Conservation (phyloP, 768 basidiomycete species). For the Boletus patriciae region DNA sequence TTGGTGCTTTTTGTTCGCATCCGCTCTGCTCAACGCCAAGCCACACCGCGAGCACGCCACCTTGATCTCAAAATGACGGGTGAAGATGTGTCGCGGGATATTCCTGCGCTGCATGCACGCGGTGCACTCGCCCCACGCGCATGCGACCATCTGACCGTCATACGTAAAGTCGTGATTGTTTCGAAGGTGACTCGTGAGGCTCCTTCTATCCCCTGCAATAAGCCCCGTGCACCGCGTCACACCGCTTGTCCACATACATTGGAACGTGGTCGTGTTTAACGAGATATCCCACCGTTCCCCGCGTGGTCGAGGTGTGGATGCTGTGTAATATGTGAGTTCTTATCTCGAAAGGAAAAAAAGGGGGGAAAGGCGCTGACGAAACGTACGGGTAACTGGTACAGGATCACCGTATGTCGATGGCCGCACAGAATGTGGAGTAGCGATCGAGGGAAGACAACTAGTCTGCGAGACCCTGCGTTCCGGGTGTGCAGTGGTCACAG, state of each 20-base stretch:
- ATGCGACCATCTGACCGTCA: slow-evolving; percentile 13
- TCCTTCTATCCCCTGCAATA: slow-evolving; percentile 19
- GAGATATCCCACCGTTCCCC: slow-evolving; percentile 9
- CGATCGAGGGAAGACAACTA: background rate
- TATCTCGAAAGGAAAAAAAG: background rate
- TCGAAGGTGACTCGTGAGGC: slow-evolving; percentile 22
- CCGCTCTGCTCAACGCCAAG: slow-evolving; percentile 20
- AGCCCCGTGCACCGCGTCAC: slow-evolving; percentile 11
- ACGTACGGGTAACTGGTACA: slow-evolving; percentile 16
- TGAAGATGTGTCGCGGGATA: slow-evolving; percentile 26
- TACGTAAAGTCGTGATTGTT: slow-evolving; percentile 20
- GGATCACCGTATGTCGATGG: background rate
- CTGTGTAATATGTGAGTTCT: slow-evolving; percentile 15
- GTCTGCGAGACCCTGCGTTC: background rate
- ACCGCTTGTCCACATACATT: slow-evolving; percentile 21
- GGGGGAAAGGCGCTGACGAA: too few species aligned
- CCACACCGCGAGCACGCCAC: slow-evolving; percentile 17
- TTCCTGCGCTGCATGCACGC: slow-evolving; percentile 25
- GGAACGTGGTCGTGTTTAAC: slow-evolving; percentile 10
- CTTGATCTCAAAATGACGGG: slow-evolving; percentile 27
- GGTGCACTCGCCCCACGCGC: slow-evolving; percentile 21
- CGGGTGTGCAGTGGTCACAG: background rate
- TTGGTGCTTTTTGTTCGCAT: slow-evolving; percentile 26
- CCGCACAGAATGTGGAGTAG: background rate
- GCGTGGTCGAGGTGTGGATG: slow-evolving; percentile 1